Conservation (phyloP, 2,329 filamentous ascomycete genomes). For the Ophiobolus disseminans region DNA sequence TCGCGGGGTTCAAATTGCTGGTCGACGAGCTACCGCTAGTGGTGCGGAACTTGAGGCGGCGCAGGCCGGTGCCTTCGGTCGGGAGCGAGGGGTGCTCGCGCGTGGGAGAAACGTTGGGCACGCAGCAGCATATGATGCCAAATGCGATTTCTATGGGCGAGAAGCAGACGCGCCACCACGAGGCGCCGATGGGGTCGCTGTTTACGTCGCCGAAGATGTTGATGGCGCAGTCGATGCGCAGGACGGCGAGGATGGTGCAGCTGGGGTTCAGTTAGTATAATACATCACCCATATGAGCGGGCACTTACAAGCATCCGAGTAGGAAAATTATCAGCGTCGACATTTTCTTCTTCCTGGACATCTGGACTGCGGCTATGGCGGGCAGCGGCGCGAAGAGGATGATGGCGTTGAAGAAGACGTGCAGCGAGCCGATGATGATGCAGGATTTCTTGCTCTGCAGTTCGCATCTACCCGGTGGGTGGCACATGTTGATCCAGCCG, state of each 20-base stretch:
- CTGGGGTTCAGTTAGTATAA: constrained; percentile 14
- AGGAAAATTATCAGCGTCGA: constrained; percentile 16
- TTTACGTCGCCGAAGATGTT: constrained; percentile 22
- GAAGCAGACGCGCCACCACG: constrained; percentile 29
- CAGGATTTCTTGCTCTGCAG: constrained; percentile 23
- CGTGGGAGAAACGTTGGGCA: constrained; percentile 21
- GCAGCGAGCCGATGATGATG: constrained; percentile 26
- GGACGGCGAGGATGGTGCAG: constrained; percentile 23
- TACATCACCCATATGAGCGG: too few relatives aligned
- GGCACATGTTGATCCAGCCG: constrained; percentile 26
- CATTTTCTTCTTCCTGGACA: constrained; percentile 19
- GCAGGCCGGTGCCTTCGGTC: constrained; percentile 20
- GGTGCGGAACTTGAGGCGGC: constrained; percentile 22
- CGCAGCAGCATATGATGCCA: constrained; percentile 27
- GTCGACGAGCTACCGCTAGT: constrained; percentile 24
- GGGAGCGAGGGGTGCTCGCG: constrained; percentile 10
- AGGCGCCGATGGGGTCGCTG: constrained; percentile 22
- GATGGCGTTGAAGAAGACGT: constrained; percentile 25
- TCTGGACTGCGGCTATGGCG: constrained; percentile 16
- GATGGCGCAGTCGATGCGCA: constrained; percentile 29
- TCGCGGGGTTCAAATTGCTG: constrained; percentile 22
- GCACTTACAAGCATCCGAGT: constrained; percentile 26
- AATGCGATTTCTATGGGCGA: constrained; percentile 30
- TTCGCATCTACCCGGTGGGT: constrained; percentile 22
- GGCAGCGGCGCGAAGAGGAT: constrained; percentile 20